Conservation (phyloP, 1,284 basidiomycete species). For the Malassezia furfur region DNA sequence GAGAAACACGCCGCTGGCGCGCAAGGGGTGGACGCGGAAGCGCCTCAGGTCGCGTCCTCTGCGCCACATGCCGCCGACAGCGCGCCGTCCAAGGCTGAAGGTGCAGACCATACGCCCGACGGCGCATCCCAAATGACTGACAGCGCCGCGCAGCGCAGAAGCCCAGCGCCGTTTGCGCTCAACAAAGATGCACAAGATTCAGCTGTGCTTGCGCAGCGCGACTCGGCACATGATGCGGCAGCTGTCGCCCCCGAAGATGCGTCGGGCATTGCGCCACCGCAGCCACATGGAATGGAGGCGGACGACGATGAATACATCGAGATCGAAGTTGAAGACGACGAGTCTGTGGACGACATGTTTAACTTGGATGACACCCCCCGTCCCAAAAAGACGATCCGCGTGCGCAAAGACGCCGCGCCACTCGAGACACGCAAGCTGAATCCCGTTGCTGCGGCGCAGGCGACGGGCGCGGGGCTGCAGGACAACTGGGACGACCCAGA, state of each 20-base stretch:
- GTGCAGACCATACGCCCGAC: too few relatives aligned
- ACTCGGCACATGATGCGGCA: neutral
- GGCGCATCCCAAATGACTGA: too few relatives aligned
- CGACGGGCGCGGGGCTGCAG: constrained; percentile 37
- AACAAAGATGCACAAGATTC: neutral
- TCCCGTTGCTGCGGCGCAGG: neutral
- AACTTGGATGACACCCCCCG: constrained; percentile 26
- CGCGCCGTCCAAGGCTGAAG: too few relatives aligned
- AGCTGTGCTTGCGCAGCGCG: neutral
- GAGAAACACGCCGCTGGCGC: constrained; percentile 1
- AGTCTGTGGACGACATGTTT: constrained; percentile 44
- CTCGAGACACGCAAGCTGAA: too few relatives aligned
- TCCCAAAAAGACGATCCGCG: constrained; percentile 28
- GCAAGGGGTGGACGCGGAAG: neutral
- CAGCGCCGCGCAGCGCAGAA: too few relatives aligned
- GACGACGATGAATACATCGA: constrained; percentile 33
- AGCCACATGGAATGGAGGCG: neutral
- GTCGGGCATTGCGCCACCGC: neutral
- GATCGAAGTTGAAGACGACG: constrained; percentile 36
- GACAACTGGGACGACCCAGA: constrained; percentile 67
- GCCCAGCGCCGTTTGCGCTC: neutral
- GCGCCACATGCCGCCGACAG: neutral
- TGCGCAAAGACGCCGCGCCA: constrained; percentile 1
- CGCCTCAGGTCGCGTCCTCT: too few relatives aligned
- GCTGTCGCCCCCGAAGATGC: neutral